These are phyloP conservation scores for Phytophthora colocasiae DNA, from an alignment of 352 stramenopile genomes.

Conservation along the genomic window DNA sequence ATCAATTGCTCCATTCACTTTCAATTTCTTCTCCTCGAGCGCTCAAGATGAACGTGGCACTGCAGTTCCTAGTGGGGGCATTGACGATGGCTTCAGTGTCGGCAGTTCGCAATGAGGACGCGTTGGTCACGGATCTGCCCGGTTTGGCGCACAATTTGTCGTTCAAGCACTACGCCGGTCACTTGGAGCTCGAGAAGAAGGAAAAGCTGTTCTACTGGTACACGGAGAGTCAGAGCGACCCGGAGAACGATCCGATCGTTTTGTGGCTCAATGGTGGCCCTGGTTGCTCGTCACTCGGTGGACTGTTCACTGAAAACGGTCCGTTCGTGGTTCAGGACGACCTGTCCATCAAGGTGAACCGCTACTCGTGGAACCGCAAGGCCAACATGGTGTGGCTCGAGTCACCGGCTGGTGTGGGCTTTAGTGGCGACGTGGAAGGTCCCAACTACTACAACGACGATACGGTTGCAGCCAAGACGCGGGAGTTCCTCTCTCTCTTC, in stretches of 20 bases:
- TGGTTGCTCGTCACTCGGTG: slow-evolving; percentile 77
- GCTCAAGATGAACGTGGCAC: slow-evolving; percentile 51
- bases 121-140: slow-evolving; percentile 59
- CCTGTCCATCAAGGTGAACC: slow-evolving; percentile 66
- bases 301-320: slow-evolving; percentile 73
- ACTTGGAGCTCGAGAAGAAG: slow-evolving; percentile 54
- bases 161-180: slow-evolving; percentile 81
- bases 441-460: slow-evolving; percentile 86
- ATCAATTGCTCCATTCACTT: slow-evolving; percentile 23
- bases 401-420: slow-evolving; percentile 77
- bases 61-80: slow-evolving; percentile 40
- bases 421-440: slow-evolving; percentile 64
- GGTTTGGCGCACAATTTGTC: slow-evolving; percentile 45
- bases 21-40: slow-evolving; percentile 20
- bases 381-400: slow-evolving; percentile 84
- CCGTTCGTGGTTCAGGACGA: slow-evolving; percentile 73
- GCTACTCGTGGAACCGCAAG: slow-evolving; percentile 82
- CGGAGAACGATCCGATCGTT: slow-evolving; percentile 71
- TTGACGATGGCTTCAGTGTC: slow-evolving; percentile 9
- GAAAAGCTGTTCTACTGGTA: slow-evolving; percentile 89
- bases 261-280: slow-evolving; percentile 86
- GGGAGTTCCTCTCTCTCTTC: slow-evolving; percentile 79
- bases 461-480: slow-evolving; percentile 74
- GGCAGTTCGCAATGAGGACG: slow-evolving; percentile 46
- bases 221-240: slow-evolving; percentile 67